Conservation (phyloP, 345 rosid species). For the Corchorus olitorius region DNA sequence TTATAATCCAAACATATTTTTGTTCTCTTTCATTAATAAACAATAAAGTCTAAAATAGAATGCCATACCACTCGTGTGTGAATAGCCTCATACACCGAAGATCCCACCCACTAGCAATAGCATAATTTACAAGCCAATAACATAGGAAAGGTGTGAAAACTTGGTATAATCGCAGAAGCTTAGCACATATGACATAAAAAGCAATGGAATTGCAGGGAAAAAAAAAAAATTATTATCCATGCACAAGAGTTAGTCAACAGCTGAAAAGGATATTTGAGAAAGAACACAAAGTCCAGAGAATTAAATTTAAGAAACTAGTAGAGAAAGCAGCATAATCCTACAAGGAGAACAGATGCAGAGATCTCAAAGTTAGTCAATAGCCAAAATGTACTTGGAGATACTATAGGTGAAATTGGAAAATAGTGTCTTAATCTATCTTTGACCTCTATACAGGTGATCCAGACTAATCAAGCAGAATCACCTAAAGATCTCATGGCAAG, state of each 20-base stretch:
- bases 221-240: neutral
- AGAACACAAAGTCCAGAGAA: neutral
- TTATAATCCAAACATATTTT: neutral
- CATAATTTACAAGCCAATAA: neutral
- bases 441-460: neutral
- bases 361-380: neutral
- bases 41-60: too few relatives aligned
- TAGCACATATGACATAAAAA: neutral
- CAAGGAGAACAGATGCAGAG: neutral
- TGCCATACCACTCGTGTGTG: neutral
- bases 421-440: neutral
- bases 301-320: neutral
- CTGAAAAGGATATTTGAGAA: neutral
- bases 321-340: neutral
- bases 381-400: neutral
- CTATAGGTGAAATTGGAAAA: neutral
- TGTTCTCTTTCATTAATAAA: neutral
- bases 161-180: neutral
- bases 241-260: neutral
- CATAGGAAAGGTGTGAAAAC: neutral
- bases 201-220: neutral
- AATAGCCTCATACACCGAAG: neutral
- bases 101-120: neutral
- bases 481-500: slow-evolving; percentile 1
- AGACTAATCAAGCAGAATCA: neutral